Conservation (phyloP, 2,329 filamentous ascomycete species). For the Fonsecaea multimorphosa region DNA sequence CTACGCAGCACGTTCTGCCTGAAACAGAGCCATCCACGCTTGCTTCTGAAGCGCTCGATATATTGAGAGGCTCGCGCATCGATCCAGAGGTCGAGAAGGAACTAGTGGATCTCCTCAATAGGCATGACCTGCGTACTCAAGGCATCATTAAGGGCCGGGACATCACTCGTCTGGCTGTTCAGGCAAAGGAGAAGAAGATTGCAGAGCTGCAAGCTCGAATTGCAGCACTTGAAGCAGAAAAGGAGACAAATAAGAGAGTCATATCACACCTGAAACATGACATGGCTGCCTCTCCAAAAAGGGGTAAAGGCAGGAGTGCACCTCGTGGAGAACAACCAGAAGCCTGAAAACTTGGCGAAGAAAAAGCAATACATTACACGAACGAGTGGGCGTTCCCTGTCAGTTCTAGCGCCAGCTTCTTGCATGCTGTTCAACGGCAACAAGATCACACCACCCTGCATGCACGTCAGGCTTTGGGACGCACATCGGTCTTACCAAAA, state of each 20-base stretch:
- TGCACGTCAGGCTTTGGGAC: neutral
- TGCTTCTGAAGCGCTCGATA: slow-evolving; percentile 41
- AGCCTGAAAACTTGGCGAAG: slow-evolving; percentile 18
- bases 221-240: slow-evolving; percentile 61
- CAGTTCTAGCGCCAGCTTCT: slow-evolving; percentile 1
- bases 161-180: slow-evolving; percentile 66
- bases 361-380: neutral
- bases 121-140: slow-evolving; percentile 63
- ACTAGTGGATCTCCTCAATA: slow-evolving; percentile 56
- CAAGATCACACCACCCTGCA: neutral
- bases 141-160: slow-evolving; percentile 71
- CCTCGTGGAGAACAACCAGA: slow-evolving; percentile 24
- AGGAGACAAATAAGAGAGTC: slow-evolving; percentile 58
- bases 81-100: slow-evolving; percentile 45
- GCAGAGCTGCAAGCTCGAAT: slow-evolving; percentile 71
- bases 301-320: slow-evolving; percentile 12
- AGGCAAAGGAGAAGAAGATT: slow-evolving; percentile 69
- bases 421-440: neutral
- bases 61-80: slow-evolving; percentile 45
- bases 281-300: slow-evolving; percentile 38
- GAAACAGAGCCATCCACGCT: slow-evolving; percentile 43
- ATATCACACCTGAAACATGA: slow-evolving; percentile 48
- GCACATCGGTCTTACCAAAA: neutral
- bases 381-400: neutral
- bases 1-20: slow-evolving; percentile 30